Evolutionary conservation across 1,139 yeast genomes (phyloP).

Genomic region (Debaryomyces nepalensis): DNA sequence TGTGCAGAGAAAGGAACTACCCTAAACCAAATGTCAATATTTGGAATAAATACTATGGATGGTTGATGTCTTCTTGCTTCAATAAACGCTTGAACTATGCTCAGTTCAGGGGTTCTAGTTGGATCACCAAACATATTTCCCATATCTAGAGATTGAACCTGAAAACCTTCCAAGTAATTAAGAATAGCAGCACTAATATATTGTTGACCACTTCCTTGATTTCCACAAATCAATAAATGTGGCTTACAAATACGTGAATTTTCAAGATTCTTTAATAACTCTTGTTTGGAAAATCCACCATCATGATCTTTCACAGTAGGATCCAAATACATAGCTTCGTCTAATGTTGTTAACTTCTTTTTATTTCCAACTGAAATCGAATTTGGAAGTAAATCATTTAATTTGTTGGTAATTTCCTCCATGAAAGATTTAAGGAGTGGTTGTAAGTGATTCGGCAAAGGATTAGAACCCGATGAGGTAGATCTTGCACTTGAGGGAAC

Average conservation of each 20-base stretch:
- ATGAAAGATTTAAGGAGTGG: slow-evolving; percentile 64
- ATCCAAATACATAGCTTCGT: slow-evolving; percentile 71
- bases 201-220: slow-evolving; percentile 85
- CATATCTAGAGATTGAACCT: slow-evolving; percentile 83
- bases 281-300: slow-evolving; percentile 73
- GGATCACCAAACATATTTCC: slow-evolving; percentile 81
- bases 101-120: slow-evolving; percentile 81
- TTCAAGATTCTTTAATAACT: slow-evolving; percentile 59
- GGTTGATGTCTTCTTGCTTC: slow-evolving; percentile 94
- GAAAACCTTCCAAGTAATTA: slow-evolving; percentile 86
- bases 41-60: slow-evolving; percentile 82
- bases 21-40: slow-evolving; percentile 75
- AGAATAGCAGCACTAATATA: slow-evolving; percentile 83
- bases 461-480: slow-evolving; percentile 72
- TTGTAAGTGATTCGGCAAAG: slow-evolving; percentile 73
- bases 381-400: slow-evolving; percentile 68
- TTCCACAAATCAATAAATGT: slow-evolving; percentile 73
- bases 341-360: slow-evolving; percentile 61
- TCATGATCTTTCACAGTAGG: slow-evolving; percentile 59
- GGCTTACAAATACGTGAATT: slow-evolving; percentile 81
- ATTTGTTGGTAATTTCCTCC: slow-evolving; percentile 47
- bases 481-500: slow-evolving; percentile 93
- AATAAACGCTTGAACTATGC: slow-evolving; percentile 79
- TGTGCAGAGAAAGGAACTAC: slow-evolving; percentile 72
- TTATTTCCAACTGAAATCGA: slow-evolving; percentile 35